These are phyloP conservation scores for Diutina catenulata DNA, from an alignment of 1,139 yeast genomes.

Conservation along the genomic window DNA sequence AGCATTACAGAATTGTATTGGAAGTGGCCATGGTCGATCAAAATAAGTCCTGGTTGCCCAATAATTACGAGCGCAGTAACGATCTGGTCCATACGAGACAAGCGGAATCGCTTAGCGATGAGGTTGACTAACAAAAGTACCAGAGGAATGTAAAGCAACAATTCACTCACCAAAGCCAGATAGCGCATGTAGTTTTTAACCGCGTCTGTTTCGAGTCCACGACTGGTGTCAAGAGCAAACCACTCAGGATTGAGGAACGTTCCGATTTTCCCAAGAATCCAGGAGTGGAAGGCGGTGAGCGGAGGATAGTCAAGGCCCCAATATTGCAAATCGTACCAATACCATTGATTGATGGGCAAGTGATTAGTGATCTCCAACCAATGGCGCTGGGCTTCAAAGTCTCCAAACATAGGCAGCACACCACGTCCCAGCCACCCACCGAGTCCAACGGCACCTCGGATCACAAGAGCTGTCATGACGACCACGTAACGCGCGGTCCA, in stretches of 20 bases:
- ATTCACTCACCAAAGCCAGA: constrained; percentile 67
- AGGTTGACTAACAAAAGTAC: constrained; percentile 59
- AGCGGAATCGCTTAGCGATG: constrained; percentile 37
- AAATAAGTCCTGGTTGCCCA: constrained; percentile 68
- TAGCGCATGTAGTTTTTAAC: constrained; percentile 77
- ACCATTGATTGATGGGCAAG: constrained; percentile 72
- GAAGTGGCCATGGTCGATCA: constrained; percentile 95
- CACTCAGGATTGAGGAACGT: constrained; percentile 48
- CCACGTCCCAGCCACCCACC: constrained; percentile 75
- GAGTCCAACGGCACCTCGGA: constrained; percentile 77
- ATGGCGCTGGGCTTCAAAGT: constrained; percentile 96
- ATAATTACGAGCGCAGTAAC: constrained; percentile 63
- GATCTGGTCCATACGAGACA: constrained; percentile 64
- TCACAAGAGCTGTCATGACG: constrained; percentile 60
- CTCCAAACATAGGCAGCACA: constrained; percentile 77
- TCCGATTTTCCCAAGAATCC: constrained; percentile 68
- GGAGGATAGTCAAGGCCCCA: constrained; percentile 99
- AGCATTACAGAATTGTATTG: constrained; percentile 93
- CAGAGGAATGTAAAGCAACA: constrained; percentile 68
- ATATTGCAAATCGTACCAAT: constrained; percentile 75
- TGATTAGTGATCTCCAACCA: constrained; percentile 90
- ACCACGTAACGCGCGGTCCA: constrained; percentile 82
- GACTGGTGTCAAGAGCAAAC: constrained; percentile 62
- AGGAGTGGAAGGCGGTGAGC: constrained; percentile 87
- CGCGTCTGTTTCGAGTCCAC: constrained; percentile 61